Percentiles rank a stretch among this genome's conserved stretches.
Evolutionary conservation across 108 stramenopile species (phyloP).

Genomic region (Poteriospumella lacustris): DNA sequence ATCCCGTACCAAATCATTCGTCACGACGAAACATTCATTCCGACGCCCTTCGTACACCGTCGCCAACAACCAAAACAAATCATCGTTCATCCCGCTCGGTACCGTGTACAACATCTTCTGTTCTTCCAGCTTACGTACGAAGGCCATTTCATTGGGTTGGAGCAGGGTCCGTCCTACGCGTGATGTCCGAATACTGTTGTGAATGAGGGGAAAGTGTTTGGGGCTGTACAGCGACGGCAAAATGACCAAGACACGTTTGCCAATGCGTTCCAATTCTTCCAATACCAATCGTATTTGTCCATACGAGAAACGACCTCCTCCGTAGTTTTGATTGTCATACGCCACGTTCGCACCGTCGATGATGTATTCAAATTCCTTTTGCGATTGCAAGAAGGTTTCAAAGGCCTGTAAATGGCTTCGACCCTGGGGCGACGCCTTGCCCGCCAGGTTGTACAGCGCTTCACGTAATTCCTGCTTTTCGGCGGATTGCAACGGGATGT

Average conservation of each 20-base stretch:
- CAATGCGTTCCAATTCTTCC: slow-evolving; percentile 25
- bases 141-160: slow-evolving; percentile 13
- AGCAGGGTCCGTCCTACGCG: neutral
- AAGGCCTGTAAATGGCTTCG: too few relatives aligned
- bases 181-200: neutral
- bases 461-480: too few relatives aligned
- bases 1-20: slow-evolving; percentile 47
- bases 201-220: neutral
- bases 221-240: slow-evolving; percentile 37
- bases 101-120: slow-evolving; percentile 32
- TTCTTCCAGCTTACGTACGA: neutral
- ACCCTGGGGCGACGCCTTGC: too few relatives aligned
- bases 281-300: slow-evolving; percentile 23
- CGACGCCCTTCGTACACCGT: slow-evolving; percentile 29
- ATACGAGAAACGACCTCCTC: slow-evolving; percentile 36
- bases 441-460: too few relatives aligned
- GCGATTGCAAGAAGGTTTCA: too few relatives aligned
- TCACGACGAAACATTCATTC: slow-evolving; percentile 33
- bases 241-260: slow-evolving; percentile 36
- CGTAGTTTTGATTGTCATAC: slow-evolving; percentile 43
- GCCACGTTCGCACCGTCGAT: slow-evolving; percentile 48
- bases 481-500: too few relatives aligned
- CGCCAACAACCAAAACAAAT: slow-evolving; percentile 46
- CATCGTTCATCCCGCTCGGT: slow-evolving; percentile 38
- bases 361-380: slow-evolving; percentile 28